A percentile compares a stretch with the other conserved stretches of the same genome.
These are phyloP conservation scores for Cymbopogon citratus DNA, from an alignment of 176 grass and related monocot genomes.

Conservation along the genomic window DNA sequence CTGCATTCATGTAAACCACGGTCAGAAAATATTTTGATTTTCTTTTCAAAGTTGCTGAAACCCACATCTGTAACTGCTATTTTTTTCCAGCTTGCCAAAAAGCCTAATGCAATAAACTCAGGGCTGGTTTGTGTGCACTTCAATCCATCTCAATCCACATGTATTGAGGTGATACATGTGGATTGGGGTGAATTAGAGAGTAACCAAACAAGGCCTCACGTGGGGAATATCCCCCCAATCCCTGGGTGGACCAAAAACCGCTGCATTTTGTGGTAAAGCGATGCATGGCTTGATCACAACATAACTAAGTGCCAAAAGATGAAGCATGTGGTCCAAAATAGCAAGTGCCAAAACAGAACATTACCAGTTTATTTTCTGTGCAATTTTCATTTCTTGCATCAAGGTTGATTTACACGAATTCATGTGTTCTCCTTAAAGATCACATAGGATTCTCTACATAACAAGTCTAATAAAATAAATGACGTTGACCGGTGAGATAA, in stretches of 20 bases:
- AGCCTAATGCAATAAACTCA: background rate
- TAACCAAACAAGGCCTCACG: too few species aligned
- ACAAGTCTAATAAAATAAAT: too few species aligned
- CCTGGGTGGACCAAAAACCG: too few species aligned
- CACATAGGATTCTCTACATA: too few species aligned
- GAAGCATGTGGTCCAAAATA: background rate
- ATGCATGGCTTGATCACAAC: too few species aligned
- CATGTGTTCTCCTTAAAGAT: background rate
- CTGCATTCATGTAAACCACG: constrained; percentile 14
- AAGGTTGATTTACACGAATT: background rate
- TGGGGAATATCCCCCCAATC: too few species aligned
- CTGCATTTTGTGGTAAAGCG: too few species aligned
- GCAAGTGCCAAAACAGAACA: too few species aligned
- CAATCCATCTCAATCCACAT: too few species aligned
- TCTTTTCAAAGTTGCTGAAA: background rate
- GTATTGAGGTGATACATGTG: too few species aligned
- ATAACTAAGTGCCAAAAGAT: background rate
- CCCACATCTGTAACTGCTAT: background rate
- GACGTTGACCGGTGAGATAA: background rate
- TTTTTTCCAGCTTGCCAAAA: background rate
- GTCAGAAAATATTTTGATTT: background rate
- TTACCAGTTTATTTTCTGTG: background rate
- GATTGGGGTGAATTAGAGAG: too few species aligned
- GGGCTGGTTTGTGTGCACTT: background rate
- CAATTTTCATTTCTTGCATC: background rate